Conservation (phyloP, 192 early-diverging fungal genomes). For the Powellomyces hirtus region DNA sequence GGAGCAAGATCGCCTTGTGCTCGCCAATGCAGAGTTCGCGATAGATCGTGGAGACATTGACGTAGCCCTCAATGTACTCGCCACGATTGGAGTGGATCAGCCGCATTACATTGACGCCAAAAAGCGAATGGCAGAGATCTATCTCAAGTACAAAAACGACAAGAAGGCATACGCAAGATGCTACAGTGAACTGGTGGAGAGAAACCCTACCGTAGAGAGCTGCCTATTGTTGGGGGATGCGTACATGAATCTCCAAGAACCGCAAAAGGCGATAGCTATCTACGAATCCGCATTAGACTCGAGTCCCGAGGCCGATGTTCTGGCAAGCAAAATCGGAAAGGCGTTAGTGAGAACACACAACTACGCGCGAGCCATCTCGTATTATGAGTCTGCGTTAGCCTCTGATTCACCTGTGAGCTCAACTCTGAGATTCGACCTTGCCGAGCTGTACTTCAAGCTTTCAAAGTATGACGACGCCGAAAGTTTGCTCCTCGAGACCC, state of each 20-base stretch:
- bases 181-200: conserved; percentile 48
- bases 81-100: conserved; percentile 32
- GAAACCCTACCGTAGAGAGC: conserved; percentile 42
- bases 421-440: conserved; percentile 40
- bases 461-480: conserved; percentile 43
- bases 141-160: conserved; percentile 52
- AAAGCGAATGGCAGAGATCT: conserved; percentile 45
- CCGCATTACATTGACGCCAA: conserved; percentile 46
- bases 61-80: conserved; percentile 37
- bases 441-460: conserved; percentile 45
- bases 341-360: conserved; percentile 50
- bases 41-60: conserved; percentile 43
- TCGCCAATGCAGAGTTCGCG: conserved; percentile 44
- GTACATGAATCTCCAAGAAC: conserved; percentile 58
- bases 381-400: conserved; percentile 45
- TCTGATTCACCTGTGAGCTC: conserved; percentile 22
- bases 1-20: conserved; percentile 37
- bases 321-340: conserved; percentile 49
- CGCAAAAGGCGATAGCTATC: conserved; percentile 52
- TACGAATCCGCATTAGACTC: conserved; percentile 49
- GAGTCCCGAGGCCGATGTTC: conserved; percentile 31
- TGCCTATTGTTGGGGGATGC: conserved; percentile 54
- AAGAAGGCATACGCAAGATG: conserved; percentile 50
- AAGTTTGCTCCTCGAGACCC: conserved; percentile 30
- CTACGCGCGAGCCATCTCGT: conserved; percentile 43